Evolutionary conservation across 2,329 filamentous ascomycete species (phyloP).

Genomic region (Phaeosphaeriaceae sp.): DNA sequence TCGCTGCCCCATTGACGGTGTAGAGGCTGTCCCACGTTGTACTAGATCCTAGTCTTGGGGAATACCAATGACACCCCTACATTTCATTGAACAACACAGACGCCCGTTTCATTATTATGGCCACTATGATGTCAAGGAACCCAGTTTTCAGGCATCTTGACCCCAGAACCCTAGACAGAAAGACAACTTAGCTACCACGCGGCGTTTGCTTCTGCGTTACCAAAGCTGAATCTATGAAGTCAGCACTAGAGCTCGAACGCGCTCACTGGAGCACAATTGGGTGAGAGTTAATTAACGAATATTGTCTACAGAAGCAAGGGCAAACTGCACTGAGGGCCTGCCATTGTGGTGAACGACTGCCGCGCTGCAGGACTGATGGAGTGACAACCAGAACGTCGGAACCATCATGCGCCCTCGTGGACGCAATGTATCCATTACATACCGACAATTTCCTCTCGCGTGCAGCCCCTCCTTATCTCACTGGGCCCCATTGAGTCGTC

Average conservation of each 20-base stretch:
- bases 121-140: conserved; percentile 13
- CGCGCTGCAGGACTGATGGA: conserved; percentile 10
- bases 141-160: conserved; percentile 14
- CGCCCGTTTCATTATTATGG: conserved; percentile 7
- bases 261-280: conserved; percentile 14
- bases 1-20: conserved; percentile 8
- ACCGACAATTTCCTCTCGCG: conserved; percentile 22
- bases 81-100: conserved; percentile 8
- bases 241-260: conserved; percentile 26
- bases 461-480: conserved; percentile 22
- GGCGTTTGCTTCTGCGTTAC: conserved; percentile 27
- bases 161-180: conserved; percentile 1
- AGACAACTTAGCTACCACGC: conserved; percentile 2
- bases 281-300: conserved; percentile 11
- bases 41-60: conserved; percentile 7
- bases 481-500: conserved; percentile 20
- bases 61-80: conserved; percentile 8
- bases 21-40: conserved; percentile 13
- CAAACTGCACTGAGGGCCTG: conserved; percentile 15
- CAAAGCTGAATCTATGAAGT: conserved; percentile 18
- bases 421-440: conserved; percentile 27
- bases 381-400: conserved; percentile 11
- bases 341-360: conserved; percentile 17
- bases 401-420: conserved; percentile 24
- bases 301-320: conserved; percentile 13